These are phyloP conservation scores for Ploettnerulaceae sp. DNA, from an alignment of 2,329 filamentous ascomycete species.

Conservation along the genomic window DNA sequence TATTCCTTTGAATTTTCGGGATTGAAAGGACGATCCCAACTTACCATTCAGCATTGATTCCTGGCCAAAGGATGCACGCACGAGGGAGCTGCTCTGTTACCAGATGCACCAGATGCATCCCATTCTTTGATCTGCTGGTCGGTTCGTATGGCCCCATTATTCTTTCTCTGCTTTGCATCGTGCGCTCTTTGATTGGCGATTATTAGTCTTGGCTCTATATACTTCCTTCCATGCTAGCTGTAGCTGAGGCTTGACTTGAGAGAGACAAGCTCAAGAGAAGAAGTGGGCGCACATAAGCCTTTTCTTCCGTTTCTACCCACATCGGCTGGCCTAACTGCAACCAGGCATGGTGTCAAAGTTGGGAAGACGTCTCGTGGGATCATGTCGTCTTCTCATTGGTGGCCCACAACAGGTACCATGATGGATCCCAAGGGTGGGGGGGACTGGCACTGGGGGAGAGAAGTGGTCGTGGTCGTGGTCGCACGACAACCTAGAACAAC, in stretches of 20 bases:
- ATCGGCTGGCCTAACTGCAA: constrained; percentile 9
- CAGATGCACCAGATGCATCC: constrained; percentile 2
- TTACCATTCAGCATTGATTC: constrained; percentile 18
- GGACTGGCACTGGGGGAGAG: no score
- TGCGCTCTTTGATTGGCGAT: constrained; percentile 16
- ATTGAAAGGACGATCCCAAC: constrained; percentile 8
- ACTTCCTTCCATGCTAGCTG: not conserved
- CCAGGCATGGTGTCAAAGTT: constrained; percentile 7
- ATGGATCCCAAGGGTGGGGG: no score
- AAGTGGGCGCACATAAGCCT: constrained; percentile 8
- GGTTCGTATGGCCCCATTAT: not conserved
- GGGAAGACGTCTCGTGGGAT: constrained; percentile 11
- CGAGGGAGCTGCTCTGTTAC: no score
- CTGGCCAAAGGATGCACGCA: constrained; percentile 23
- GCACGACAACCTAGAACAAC: no score
- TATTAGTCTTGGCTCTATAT: constrained; percentile 4
- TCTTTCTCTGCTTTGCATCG: constrained; percentile 11
- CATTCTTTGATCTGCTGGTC: constrained; percentile 5
- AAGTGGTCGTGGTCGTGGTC: no score
- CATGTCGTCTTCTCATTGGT: constrained; percentile 9
- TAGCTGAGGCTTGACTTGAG: not conserved
- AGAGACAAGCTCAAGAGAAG: not conserved
- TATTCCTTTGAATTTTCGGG: not conserved
- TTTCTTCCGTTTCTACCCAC: no score
- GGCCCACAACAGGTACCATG: no score